Base-by-base conservation (phyloP, 371 early-diverging fungal genomes). In the Mucor circinelloides region DNA sequence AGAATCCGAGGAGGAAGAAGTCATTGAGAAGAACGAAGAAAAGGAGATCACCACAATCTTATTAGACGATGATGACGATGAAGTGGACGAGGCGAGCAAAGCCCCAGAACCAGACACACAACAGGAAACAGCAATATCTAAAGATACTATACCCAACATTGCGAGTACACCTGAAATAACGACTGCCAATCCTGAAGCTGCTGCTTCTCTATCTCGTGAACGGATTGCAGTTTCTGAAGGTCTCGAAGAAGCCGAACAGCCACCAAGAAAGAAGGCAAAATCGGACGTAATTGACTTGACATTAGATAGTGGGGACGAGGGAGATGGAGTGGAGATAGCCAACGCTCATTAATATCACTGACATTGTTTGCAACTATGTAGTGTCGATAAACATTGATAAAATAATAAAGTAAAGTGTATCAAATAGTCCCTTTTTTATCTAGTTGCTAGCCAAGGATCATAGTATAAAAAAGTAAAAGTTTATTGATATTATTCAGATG, bases 231-330 rank as follows among this genome's bases (percentile, higher is more conserved):
- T 46, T 12, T 46, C 23, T 31, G 31, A 46, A 13, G 40, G 13
- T 50, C 57, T 9, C n/a, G n/a, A n/a, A n/a, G 52, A 54, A 31
- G 64, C 23, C 65, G 58, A 70, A 65, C 57, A 58, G 42, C 56
- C 21, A 15, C 21, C 40, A 27, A 34, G 34, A 15, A 50, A 46
- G 27, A 68, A 32, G 25, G 59, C 62, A 36, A 71, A 59, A 23
- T 21, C 72, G 12, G 67, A 72, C 67, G 73, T 87, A n/a, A 87
- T 91, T 28, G 91, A 91, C 63, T 74, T 91, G 52, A 91, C 91
- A 2, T 72, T 89, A 7, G 82, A 82, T 44, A 86, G 87, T 31
- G 55, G 31, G n/a, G 55, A 55, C 9, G 55, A 55, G 12, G 50
- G 10, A 1, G 50, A 50, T 50, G 50, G 36, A 36, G 36, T 36